phyloP scores from a whole-genome alignment of 2,329 filamentous ascomycete genomes.

The Calonectria pauciramosa region DNA sequence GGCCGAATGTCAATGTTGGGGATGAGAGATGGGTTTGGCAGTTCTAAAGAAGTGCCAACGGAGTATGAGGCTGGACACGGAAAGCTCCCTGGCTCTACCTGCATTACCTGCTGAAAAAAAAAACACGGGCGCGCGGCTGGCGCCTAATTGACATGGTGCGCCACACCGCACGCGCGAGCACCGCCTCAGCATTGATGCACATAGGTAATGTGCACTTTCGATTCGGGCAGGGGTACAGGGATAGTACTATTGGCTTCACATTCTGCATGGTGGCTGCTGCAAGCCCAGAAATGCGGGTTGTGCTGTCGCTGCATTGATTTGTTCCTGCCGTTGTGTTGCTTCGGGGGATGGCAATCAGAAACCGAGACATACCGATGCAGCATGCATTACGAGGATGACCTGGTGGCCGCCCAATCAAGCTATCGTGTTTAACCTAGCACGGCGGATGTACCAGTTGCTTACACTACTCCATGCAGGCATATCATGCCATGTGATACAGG shows the following conservation, averaged over 20 bases:
- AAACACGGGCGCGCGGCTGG: constrained; percentile 34
- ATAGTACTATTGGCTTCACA: background rate
- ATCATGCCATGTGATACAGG: background rate
- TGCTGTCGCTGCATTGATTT: background rate
- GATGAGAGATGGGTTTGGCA: constrained; percentile 27
- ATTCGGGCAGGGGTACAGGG: background rate
- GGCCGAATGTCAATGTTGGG: constrained; percentile 29
- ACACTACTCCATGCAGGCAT: background rate
- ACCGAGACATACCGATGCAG: background rate
- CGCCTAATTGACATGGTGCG: constrained; percentile 25
- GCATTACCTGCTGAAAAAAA: constrained; percentile 33
- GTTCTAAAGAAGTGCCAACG: constrained; percentile 14
- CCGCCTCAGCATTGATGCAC: constrained; percentile 25
- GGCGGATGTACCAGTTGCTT: background rate
- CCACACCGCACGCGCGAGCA: constrained; percentile 26
- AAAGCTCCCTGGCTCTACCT: constrained; percentile 28
- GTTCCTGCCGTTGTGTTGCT: background rate
- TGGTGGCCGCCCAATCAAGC: background rate
- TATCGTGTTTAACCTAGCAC: background rate
- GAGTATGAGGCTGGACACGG: constrained; percentile 35
- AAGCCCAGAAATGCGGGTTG: background rate
- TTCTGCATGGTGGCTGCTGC: background rate
- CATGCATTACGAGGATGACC: background rate
- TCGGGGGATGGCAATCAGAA: background rate
- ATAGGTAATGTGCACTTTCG: background rate